Evolutionary conservation across 2,329 filamentous ascomycete genomes (phyloP).

Genomic region (Fonsecaea nubica): DNA sequence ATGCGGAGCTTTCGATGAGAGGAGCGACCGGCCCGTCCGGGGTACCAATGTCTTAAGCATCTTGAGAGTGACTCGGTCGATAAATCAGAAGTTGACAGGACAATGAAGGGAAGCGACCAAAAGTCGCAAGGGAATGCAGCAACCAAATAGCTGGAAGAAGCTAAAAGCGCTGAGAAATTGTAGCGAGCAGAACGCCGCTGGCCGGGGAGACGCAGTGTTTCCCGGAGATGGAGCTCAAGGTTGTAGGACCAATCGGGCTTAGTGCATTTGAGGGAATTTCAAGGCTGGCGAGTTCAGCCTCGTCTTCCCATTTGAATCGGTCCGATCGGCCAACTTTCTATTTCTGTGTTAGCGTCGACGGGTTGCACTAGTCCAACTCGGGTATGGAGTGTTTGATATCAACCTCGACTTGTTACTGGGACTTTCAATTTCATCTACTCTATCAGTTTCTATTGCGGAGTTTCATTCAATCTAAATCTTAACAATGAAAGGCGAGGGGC

Average conservation of each 20-base stretch:
- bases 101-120: conserved; percentile 31
- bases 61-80: conserved; percentile 10
- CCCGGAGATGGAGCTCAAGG: conserved; percentile 17
- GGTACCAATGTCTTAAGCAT: conserved; percentile 39
- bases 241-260: conserved; percentile 11
- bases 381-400: neutral
- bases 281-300: conserved; percentile 11
- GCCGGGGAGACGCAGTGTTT: conserved; percentile 3
- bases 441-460: neutral
- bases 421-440: neutral
- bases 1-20: conserved; percentile 37
- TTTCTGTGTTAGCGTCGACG: neutral
- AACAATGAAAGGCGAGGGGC: neutral
- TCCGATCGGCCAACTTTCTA: neutral
- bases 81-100: neutral
- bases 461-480: neutral
- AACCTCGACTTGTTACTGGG: no score
- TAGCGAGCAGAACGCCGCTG: conserved; percentile 12
- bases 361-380: neutral
- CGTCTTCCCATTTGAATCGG: neutral
- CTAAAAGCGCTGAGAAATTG: conserved; percentile 32
- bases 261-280: conserved; percentile 19
- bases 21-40: conserved; percentile 35
- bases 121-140: conserved; percentile 26
- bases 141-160: conserved; percentile 22